Base-by-base conservation (phyloP, 495 filamentous ascomycete species). In the Lasiosphaeria hispida region DNA sequence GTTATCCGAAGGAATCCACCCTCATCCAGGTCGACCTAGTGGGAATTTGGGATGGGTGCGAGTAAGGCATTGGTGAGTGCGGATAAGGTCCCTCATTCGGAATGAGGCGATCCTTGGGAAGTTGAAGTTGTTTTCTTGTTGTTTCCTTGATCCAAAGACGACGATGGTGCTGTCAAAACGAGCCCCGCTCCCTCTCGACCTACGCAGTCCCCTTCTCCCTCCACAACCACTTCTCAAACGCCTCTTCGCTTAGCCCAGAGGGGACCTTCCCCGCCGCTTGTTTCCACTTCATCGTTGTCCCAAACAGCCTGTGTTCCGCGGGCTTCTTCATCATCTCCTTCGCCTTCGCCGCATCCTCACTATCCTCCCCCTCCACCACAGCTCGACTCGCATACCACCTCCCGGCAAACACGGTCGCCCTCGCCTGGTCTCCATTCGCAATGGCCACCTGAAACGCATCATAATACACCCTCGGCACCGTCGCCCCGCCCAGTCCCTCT, bases 391-490 rank as follows among this genome's bases (percentile, higher is more conserved):
- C 33, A 30, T 18, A 30, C 33, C 14, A 30, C 10, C 48, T 8
- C 48, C 1, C 15, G 2, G 41, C 33, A 53, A 59, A 47, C 15
- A 53, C 39, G 8, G 15, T n/a, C 3, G 39, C 57, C 19, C 57
- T 23, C 10, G 57, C 57, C 15, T 18, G 40, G 35, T 59, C 57
- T 9, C 57, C 48, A 15, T 59, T 35, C 1, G 40, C 4, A 18
- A 48, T 41, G 14, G 17, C 39, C 7, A 53, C 35, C 38, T 47
- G 9, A 11, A 42, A 30, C n/a, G 57, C 57, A 33, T 39, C 48
- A 23, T 9, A 39, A 35, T 48, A 53, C 15, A 19, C 30, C 33
- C 54, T 5, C 11, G 49, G 10, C 14, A 39, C 14, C 8, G 47
- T 0, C 19, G 13, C 4, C 10, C 14, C 49, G 4, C 3, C 5